Evolutionary conservation across 768 basidiomycete genomes (phyloP).

Genomic region (Auricularia sp.): DNA sequence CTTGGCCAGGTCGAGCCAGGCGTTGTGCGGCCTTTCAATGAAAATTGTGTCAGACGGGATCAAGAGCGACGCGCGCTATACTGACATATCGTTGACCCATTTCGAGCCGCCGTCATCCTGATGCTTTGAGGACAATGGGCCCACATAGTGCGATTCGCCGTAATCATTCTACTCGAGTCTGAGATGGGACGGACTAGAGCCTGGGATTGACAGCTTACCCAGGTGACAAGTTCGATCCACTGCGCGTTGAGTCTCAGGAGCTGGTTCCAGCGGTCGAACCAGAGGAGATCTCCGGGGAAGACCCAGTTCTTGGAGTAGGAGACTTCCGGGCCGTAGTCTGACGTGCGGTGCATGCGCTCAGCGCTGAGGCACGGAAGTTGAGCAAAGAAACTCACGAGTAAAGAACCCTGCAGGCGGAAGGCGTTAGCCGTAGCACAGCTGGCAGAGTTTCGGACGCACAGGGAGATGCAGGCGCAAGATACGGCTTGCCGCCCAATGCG

Average conservation of each 20-base stretch:
- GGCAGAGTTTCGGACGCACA: no score
- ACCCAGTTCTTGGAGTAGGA: constrained; percentile 1
- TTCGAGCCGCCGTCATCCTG: constrained; percentile 1
- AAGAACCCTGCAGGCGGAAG: not conserved
- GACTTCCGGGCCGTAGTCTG: constrained; percentile 1
- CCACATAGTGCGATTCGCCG: constrained; percentile 1
- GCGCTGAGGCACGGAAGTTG: not conserved
- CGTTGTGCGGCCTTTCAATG: not conserved
- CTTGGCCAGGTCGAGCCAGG: constrained; percentile 3
- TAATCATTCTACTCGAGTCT: not conserved
- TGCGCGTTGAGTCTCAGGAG: not conserved
- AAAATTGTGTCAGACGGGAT: not conserved
- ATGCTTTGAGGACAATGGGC: not conserved
- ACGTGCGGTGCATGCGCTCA: not conserved
- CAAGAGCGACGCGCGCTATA: not conserved
- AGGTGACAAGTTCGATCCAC: not conserved
- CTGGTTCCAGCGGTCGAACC: constrained; percentile 1
- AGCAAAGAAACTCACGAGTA: not conserved
- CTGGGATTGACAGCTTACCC: not conserved
- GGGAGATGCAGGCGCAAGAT: not conserved
- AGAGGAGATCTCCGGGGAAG: not conserved
- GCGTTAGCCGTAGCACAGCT: no score
- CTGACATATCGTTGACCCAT: constrained; percentile 1
- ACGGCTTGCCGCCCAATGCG: not conserved
- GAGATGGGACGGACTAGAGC: not conserved